A percentile compares a stretch with the other conserved stretches of the same genome.
Evolutionary conservation across 768 basidiomycete species (phyloP).

Genomic region (Rhodocollybia butyracea): DNA sequence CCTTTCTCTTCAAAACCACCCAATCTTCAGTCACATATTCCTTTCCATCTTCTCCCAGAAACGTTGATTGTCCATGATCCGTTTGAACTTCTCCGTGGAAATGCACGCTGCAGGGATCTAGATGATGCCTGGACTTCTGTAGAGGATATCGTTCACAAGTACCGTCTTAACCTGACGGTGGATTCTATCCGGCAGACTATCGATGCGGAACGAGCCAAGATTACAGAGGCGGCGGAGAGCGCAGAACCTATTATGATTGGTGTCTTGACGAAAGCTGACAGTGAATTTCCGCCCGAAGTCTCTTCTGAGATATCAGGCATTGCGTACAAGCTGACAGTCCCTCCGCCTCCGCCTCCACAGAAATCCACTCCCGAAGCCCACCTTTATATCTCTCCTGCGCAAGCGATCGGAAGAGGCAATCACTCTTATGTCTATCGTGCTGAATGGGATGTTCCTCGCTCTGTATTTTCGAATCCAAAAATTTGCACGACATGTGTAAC

Average conservation of each 20-base stretch:
- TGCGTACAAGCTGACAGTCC: constrained; percentile 12
- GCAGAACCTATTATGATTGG: not conserved
- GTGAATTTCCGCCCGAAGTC: constrained; percentile 26
- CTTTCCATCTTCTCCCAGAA: constrained; percentile 32
- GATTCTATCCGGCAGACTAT: not conserved
- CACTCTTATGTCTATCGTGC: constrained; percentile 4
- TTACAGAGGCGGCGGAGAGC: not conserved
- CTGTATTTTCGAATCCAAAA: not conserved
- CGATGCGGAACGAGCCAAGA: constrained; percentile 3
- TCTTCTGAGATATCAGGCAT: constrained; percentile 18
- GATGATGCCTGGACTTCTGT: constrained; percentile 22
- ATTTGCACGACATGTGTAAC: constrained; percentile 2
- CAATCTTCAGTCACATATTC: constrained; percentile 29
- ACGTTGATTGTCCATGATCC: constrained; percentile 44
- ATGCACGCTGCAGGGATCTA: not conserved
- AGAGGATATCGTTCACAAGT: constrained; percentile 27
- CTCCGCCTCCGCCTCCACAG: constrained; percentile 14
- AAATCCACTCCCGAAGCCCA: constrained; percentile 30
- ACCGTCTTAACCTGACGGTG: constrained; percentile 19
- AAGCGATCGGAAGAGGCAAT: not conserved
- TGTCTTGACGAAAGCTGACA: not conserved
- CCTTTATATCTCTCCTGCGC: not conserved
- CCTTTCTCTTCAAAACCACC: constrained; percentile 27
- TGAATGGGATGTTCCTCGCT: constrained; percentile 5
- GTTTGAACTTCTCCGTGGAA: constrained; percentile 24